Percentiles rank a stretch among this genome's conserved stretches.
Conservation (phyloP, 148 eudicot species). For the Linanthus parryae region DNA sequence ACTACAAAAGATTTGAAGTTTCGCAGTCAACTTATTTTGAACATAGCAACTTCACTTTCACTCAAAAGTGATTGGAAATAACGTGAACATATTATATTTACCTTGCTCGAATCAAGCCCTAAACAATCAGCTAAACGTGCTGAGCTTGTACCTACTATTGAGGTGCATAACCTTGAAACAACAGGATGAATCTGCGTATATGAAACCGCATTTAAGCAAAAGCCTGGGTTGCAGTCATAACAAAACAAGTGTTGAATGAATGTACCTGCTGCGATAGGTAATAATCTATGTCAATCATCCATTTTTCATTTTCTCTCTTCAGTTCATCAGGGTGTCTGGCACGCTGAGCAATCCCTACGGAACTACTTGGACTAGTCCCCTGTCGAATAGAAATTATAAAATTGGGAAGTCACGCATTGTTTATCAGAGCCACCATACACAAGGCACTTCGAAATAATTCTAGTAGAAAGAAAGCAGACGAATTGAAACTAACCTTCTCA, state of each 20-base stretch:
- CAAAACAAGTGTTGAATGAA: not conserved
- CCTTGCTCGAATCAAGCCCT: slow-evolving; percentile 88
- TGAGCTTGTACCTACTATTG: slow-evolving; percentile 96
- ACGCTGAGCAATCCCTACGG: slow-evolving; percentile 87
- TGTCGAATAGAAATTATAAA: no score
- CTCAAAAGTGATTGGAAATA: no score
- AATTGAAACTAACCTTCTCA: slow-evolving; percentile 80
- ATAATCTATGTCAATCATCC: slow-evolving; percentile 94
- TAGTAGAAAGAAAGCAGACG: no score
- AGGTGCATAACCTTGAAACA: slow-evolving; percentile 92
- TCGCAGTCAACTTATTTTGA: no score
- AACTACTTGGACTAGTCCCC: slow-evolving; percentile 54
- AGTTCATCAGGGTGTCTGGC: slow-evolving; percentile 99
- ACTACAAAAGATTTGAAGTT: no score
- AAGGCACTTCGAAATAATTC: no score
- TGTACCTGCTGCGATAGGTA: slow-evolving; percentile 88
- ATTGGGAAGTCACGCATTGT: no score
- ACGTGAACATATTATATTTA: not conserved
- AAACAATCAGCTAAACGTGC: slow-evolving; percentile 92
- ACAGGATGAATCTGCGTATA: slow-evolving; percentile 94
- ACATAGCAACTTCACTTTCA: no score
- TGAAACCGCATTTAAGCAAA: no score
- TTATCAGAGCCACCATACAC: no score
- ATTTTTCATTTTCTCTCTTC: slow-evolving; percentile 57
- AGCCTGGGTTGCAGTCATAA: not conserved